Percentiles rank a stretch among this genome's conserved stretches.
Evolutionary conservation across 192 early-diverging fungal genomes (phyloP).

Genomic region (Coemansia sp.): DNA sequence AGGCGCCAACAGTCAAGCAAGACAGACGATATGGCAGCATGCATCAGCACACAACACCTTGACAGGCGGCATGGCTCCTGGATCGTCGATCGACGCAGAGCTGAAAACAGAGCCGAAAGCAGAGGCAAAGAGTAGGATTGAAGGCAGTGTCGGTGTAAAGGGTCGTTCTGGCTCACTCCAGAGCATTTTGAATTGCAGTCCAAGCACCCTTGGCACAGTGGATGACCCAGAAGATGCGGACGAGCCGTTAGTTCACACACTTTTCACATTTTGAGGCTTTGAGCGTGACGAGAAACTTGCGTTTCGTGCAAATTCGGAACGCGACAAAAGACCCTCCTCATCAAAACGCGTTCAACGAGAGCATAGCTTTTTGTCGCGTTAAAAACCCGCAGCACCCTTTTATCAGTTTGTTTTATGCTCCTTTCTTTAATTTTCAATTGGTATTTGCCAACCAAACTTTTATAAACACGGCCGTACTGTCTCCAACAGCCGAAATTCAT

Average conservation of each 20-base stretch:
- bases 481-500: not conserved
- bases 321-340: no score
- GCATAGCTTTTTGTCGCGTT: no score
- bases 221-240: constrained; percentile 20
- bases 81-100: not conserved
- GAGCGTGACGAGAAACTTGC: no score
- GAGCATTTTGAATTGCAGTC: constrained; percentile 23
- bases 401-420: no score
- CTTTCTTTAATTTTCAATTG: no score
- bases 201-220: not conserved
- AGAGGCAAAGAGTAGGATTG: not conserved
- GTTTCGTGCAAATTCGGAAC: no score
- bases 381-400: no score
- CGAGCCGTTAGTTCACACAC: constrained; percentile 28
- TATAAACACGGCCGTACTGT: not conserved
- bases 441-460: no score
- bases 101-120: not conserved
- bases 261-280: no score
- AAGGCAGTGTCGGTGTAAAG: not conserved
- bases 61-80: not conserved
- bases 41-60: not conserved
- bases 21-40: constrained; percentile 18
- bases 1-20: constrained; percentile 4
- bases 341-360: not conserved
- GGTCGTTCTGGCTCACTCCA: constrained; percentile 13